Percentiles rank a stretch among this genome's conserved stretches.
Evolutionary conservation across 176 grass and related monocot species (phyloP).

Genomic region (Canna indica): DNA sequence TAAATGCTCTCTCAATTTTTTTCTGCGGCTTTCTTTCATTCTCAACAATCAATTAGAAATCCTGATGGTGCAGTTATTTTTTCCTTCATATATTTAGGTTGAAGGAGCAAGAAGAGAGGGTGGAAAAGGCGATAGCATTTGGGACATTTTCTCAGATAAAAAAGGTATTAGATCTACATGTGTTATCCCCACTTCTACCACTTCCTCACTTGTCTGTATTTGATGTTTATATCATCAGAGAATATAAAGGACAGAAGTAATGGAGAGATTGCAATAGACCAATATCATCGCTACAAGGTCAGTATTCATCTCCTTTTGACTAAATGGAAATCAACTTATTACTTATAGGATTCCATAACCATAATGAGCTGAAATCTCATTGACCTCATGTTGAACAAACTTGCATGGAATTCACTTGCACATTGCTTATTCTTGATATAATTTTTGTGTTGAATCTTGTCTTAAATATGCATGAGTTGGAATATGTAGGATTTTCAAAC

Average conservation of each 20-base stretch:
- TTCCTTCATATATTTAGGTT: constrained; percentile 39
- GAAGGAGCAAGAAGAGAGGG: constrained; percentile 82
- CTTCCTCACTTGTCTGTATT: constrained; percentile 3
- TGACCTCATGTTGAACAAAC: background rate
- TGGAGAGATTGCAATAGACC: constrained; percentile 83
- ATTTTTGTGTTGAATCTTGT: background rate
- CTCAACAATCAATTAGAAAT: background rate
- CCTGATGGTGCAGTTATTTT: background rate
- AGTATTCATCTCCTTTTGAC: background rate
- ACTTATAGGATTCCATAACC: background rate
- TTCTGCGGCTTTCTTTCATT: background rate
- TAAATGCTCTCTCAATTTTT: no score
- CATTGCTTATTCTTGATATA: background rate
- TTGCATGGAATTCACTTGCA: background rate
- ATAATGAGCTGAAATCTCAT: background rate
- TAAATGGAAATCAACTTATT: background rate
- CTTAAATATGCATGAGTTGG: background rate
- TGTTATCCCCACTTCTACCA: constrained; percentile 9
- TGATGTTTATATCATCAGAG: constrained; percentile 41
- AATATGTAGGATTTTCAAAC: background rate
- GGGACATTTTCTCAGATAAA: constrained; percentile 84
- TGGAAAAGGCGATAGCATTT: constrained; percentile 85
- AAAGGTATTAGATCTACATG: constrained; percentile 36
- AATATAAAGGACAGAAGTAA: constrained; percentile 53
- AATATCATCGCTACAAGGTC: constrained; percentile 97